These are phyloP conservation scores for Pestalotiopsis sp. DNA, from an alignment of 2,329 filamentous ascomycete genomes.

Conservation along the genomic window DNA sequence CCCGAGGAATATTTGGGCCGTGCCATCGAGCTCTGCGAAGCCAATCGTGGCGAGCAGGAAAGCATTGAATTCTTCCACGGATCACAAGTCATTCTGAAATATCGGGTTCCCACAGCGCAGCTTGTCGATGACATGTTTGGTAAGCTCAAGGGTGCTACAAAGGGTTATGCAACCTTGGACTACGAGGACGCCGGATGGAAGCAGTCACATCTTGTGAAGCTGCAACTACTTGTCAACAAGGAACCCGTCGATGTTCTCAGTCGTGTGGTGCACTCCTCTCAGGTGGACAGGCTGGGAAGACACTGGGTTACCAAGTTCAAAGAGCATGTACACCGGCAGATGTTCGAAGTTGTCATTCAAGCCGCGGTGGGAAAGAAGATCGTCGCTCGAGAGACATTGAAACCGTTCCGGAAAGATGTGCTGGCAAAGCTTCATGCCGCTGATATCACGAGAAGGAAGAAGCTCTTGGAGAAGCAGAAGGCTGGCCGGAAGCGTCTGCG, in stretches of 20 bases:
- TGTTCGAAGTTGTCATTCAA: slow-evolving; percentile 97
- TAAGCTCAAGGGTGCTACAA: slow-evolving; percentile 90
- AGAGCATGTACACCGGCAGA: slow-evolving; percentile 92
- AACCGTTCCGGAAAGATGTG: slow-evolving; percentile 96
- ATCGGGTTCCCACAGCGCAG: slow-evolving; percentile 84
- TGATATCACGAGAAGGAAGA: slow-evolving; percentile 80
- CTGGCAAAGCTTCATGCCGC: slow-evolving; percentile 90
- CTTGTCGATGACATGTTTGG: slow-evolving; percentile 97
- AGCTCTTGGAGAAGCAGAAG: slow-evolving; percentile 95
- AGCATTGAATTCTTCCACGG: slow-evolving; percentile 89
- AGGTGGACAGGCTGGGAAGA: slow-evolving; percentile 78
- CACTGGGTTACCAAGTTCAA: slow-evolving; percentile 96
- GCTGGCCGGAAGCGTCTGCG: slow-evolving; percentile 87
- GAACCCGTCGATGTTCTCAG: slow-evolving; percentile 90
- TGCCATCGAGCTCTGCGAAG: slow-evolving; percentile 93
- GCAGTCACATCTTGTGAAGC: slow-evolving; percentile 77
- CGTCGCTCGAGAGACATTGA: slow-evolving; percentile 90
- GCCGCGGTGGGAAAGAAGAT: slow-evolving; percentile 82
- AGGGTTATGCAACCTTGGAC: slow-evolving; percentile 93
- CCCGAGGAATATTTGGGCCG: slow-evolving; percentile 93
- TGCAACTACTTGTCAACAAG: slow-evolving; percentile 94
- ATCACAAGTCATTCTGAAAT: slow-evolving; percentile 92
- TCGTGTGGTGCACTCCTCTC: slow-evolving; percentile 82
- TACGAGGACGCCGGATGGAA: slow-evolving; percentile 96
- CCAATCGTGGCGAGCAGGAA: slow-evolving; percentile 83